Evolutionary conservation across 768 basidiomycete genomes (phyloP).

Genomic region (Lactarius vividus): DNA sequence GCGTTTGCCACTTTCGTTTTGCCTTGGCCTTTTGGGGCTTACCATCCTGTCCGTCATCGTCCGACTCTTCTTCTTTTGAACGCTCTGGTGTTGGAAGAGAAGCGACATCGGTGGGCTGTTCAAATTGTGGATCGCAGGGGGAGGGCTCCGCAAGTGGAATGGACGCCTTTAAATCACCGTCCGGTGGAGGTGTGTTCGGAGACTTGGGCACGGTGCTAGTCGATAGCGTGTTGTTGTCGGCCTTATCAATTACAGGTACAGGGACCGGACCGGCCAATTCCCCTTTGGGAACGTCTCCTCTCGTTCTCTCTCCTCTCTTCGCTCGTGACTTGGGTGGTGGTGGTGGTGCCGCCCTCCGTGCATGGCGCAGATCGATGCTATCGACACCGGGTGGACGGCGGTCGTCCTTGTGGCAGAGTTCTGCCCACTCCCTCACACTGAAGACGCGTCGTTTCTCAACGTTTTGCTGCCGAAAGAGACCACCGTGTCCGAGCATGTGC

Average conservation of each 20-base stretch:
- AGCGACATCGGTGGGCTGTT: neutral
- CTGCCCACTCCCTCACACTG: slow-evolving; percentile 87
- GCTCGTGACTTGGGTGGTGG: slow-evolving; percentile 37
- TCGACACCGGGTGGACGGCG: slow-evolving; percentile 70
- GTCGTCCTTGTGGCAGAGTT: slow-evolving; percentile 69
- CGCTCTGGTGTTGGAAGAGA: slow-evolving; percentile 24
- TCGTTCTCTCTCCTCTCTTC: slow-evolving; percentile 43
- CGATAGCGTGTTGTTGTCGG: neutral
- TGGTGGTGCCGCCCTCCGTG: slow-evolving; percentile 37
- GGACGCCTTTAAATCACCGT: neutral
- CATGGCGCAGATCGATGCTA: slow-evolving; percentile 56
- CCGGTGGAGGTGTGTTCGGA: slow-evolving; percentile 11
- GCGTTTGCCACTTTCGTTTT: slow-evolving; percentile 43
- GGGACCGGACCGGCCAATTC: slow-evolving; percentile 31
- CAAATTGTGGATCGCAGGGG: neutral
- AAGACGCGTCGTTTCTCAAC: slow-evolving; percentile 81
- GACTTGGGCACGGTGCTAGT: slow-evolving; percentile 2
- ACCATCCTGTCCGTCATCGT: slow-evolving; percentile 31
- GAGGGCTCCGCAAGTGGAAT: neutral
- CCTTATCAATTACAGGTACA: neutral
- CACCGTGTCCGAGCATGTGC: slow-evolving; percentile 81
- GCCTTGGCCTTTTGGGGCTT: slow-evolving; percentile 38
- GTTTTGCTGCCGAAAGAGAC: slow-evolving; percentile 88
- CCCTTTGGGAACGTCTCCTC: slow-evolving; percentile 46
- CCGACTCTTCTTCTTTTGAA: slow-evolving; percentile 26